Base-by-base conservation (phyloP, 768 basidiomycete genomes). In the Suillus sp. region DNA sequence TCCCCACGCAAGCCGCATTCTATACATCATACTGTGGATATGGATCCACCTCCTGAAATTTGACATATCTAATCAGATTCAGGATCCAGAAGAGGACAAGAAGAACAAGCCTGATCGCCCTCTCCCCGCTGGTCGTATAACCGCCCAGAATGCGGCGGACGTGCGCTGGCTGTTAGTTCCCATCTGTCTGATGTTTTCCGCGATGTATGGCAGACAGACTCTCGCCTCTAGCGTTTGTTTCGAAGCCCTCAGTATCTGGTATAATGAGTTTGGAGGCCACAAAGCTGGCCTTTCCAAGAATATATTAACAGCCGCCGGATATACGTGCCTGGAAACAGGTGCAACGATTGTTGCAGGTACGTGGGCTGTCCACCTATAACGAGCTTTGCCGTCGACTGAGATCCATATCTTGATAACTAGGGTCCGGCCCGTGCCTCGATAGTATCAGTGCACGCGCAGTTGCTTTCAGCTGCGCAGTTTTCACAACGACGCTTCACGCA, bases 31-130 rank as follows among this genome's bases (percentile, higher is more conserved):
- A 10, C 47, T 74, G 25, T 80, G 79, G 79, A 74, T 77, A 34
- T 80, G 75, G 75, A 59, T 78, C 1, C 79, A 80, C 59, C 68
- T 79, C 20, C 68, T 80, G 2, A 75, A 77, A 53, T 77, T 75
- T 67, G 69, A 75, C 59, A 66, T 79, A 14, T 68, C 75, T 5
- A 80, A 80, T 59, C 79, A 80, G 67, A 73, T 67, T 3, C 64
- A 71, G 16, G 65, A 68, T 42, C 67, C 70, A 30, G 73, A 71
- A 14, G 79, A 80, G 66, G 79, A 80, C 63, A 68, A 60, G 16
- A 56, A 65, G 40, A 80, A 80, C 63, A 77, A 78, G 53, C 72
- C 75, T 4, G 74, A 75, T 70, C 68, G 79, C 18, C 79, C 79
- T 3, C 64, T 80, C 7, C 78, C 79, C 4, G 70, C 79, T 13